Conservation (phyloP, 2,329 filamentous ascomycete species). For the Rutstroemia sp. region DNA sequence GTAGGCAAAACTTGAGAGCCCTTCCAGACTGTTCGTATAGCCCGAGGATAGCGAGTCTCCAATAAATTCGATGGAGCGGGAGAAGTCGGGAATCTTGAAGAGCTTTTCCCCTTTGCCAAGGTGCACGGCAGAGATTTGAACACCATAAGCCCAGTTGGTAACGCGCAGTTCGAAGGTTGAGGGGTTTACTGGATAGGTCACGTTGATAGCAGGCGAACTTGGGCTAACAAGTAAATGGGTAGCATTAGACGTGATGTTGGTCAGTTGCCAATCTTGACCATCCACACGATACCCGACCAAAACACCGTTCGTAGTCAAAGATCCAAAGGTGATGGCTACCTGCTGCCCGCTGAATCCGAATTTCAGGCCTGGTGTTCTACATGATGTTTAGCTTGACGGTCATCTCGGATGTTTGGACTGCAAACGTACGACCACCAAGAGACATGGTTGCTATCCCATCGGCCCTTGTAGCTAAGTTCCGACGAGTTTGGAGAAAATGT, state of each 20-base stretch:
- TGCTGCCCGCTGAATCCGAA: conserved; percentile 21
- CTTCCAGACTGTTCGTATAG: conserved; percentile 52
- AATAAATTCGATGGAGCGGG: conserved; percentile 37
- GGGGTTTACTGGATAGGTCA: conserved; percentile 36
- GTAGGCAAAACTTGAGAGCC: conserved; percentile 48
- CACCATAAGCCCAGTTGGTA: conserved; percentile 53
- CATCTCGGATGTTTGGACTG: neutral
- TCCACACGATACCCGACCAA: conserved; percentile 51
- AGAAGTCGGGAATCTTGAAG: conserved; percentile 34
- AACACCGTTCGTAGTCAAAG: conserved; percentile 30
- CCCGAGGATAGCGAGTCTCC: conserved; percentile 45
- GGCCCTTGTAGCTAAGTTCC: conserved; percentile 53
- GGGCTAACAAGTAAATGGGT: conserved; percentile 48
- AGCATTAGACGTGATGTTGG: conserved; percentile 48
- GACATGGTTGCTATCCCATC: conserved; percentile 53
- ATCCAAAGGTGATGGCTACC: conserved; percentile 22
- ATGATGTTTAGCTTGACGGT: conserved; percentile 7
- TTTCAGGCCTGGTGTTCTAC: conserved; percentile 31
- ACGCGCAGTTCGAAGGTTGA: conserved; percentile 50
- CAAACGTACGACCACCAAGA: conserved; percentile 51
- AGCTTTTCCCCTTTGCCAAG: conserved; percentile 38
- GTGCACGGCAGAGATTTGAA: conserved; percentile 48
- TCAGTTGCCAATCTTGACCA: conserved; percentile 53
- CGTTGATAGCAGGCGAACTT: conserved; percentile 37
- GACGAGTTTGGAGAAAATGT: conserved; percentile 43